Base-by-base conservation (phyloP, 345 rosid genomes). In the Nasturtium officinale region DNA sequence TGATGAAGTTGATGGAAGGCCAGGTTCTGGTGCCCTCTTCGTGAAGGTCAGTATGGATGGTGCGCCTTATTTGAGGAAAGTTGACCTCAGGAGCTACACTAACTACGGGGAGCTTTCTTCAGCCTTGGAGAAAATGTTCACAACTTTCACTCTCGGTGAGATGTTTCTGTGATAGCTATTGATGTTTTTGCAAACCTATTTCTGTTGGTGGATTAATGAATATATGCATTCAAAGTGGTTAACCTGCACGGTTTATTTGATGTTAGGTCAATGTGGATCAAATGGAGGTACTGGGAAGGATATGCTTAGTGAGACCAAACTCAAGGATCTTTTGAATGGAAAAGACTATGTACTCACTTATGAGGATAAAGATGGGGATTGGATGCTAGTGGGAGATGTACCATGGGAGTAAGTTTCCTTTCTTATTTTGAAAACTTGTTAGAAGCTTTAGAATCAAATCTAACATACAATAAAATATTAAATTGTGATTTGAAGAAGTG, bases 301-400 rank as follows among this genome's bases (percentile, higher is more conserved):
- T 74, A 73, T 79, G 72, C 77, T 85, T 58, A 85, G 84, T 38
- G 97, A 90, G 84, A 90, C 85, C 38, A 86, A 86, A 72, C 76
- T 86, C 68, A 85, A 85, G 79, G 97, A 89, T 85, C 91, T 90
- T 76, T 80, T 86, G 64, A 85, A 85, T 82, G 98, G 97, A 65
- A 89, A 96, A 20, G 98, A 93, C 72, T 89, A 90, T 67, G 96
- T 90, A 32, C 90, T 90, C 33, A 90, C 98, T 0, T 93, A 90
- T n/a, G 93, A 92, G 77, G 98, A 92, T 74, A 92, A 90, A 73
- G 98, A 92, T 74, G 85, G 93, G 1, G 98, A 92, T 67, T 93
- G 94, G 97, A 90, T 90, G 97, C 97, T 93, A 30, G 97, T 93
- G 7, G 98, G 98, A 17, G 97, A 93, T 83, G 97, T 93, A 9